Base-by-base conservation (phyloP, 129 eudicot species). In the Saposhnikovia divaricata region DNA sequence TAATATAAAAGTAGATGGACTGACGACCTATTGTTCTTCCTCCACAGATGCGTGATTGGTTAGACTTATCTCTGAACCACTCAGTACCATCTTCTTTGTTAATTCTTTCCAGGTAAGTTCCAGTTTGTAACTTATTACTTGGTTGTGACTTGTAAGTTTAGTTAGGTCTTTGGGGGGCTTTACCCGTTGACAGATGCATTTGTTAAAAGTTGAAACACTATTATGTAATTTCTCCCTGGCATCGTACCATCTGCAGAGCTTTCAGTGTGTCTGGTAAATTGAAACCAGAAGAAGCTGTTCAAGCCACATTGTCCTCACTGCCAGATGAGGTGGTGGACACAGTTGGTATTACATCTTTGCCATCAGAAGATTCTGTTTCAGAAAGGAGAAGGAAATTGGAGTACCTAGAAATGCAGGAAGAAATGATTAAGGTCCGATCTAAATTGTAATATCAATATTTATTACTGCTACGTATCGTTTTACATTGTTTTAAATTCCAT, bases 301-400 rank as follows among this genome's bases (percentile, higher is more conserved):
- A 82, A 78, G 90, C 88, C 37, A 84, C 92, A 55, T 37, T 89
- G 77, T 87, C 90, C 46, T 89, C 92, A 4, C 85, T 87, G 76
- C 92, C 92, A 11, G 92, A 89, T 87, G 88, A 89, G 76, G 90
- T 89, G 42, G 90, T 89, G 40, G 92, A 85, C 81, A 84, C 90
- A 57, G 90, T 89, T 51, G 87, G 87, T 12, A 82, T 87, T 40
- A 89, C 90, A 37, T 61, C 90, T 69, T 81, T 89, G 85, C 92
- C 88, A 45, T 86, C 92, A 21, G 92, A 89, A 80, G 92, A 89
- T 81, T 65, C 92, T 11, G 84, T 89, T 72, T 77, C 92, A 42
- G 92, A 89, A 75, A 84, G 86, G 81, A 86, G 87, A 80, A 89
- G 92, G 78, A 89, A 87, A 79, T 59, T 89, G 80, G 92, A 89